Evolutionary conservation across 176 grass and related monocot genomes (phyloP), one percentile per base, ranked within the genome.

Genomic region (Juncus effusus): DNA sequence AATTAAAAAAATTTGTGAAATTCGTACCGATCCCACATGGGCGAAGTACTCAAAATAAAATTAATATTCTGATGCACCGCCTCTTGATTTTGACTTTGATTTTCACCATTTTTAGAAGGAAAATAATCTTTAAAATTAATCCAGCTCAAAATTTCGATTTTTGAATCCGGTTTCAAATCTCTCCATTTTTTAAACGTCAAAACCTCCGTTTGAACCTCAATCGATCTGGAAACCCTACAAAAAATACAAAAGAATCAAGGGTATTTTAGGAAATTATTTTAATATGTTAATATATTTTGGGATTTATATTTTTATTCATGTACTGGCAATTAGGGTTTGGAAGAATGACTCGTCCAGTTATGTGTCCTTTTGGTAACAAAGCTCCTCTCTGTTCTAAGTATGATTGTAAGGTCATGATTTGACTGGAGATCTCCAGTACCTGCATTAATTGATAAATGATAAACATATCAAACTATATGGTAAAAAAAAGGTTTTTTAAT

Each of bases 11-110:
- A 56, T 69, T 7, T 40, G 11, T 54, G 51, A 69, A 69, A 69
- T 10, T 6, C 5, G 60, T 81, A 96, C 92, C 92, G 78, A 77
- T 97, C 93, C 93, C 93, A 92, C 88, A 97, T 92, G 61, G 93
- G 93, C 8, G 93, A 89, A 55, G 93, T 83, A 47, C 82, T 86
- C 9, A 97, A 80, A 74, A 92, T 89, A 68, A 68, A 86, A 67
- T 82, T 37, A 39, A 97, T 76, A 67, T 89, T 97, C 75, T 86
- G 82, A 80, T 78, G 64, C 14, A 79, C 63, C 1, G 53, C 69
- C 78, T 88, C 82, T 66, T 85, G 87, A 74, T 47, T 47, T 47
- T 47, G 87, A 74, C 9, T 47, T 2, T 47, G 44, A 47, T 71
- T 81, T 42, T 82, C 83, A 64, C 63, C 70, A 60, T 84, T 92